phyloP scores from a whole-genome alignment of 2,329 filamentous ascomycete species.

The Chaetomium sp. region DNA sequence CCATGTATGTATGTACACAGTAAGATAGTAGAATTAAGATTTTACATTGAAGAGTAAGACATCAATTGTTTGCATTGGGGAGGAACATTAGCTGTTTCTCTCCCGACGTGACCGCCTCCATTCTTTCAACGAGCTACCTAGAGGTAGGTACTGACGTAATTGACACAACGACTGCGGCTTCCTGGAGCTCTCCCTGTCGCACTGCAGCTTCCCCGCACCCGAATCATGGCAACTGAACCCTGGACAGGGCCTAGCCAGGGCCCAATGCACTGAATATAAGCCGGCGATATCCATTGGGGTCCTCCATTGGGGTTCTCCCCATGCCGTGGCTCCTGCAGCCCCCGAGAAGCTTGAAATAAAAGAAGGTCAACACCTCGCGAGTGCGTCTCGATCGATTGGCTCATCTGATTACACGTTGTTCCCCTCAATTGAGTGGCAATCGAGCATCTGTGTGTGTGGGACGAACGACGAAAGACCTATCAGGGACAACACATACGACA shows the following conservation, averaged over 20 bases:
- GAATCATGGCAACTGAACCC: constrained; percentile 17
- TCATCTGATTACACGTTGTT: constrained; percentile 6
- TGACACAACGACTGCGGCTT: background rate
- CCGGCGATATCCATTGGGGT: constrained; percentile 33
- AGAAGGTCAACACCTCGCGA: constrained; percentile 12
- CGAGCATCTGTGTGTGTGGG: constrained; percentile 2
- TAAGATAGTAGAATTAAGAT: no score
- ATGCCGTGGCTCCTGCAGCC: background rate
- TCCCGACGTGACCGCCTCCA: background rate
- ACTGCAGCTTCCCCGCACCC: constrained; percentile 28
- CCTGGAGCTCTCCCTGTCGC: constrained; percentile 6
- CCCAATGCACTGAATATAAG: constrained; percentile 31
- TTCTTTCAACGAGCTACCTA: no score
- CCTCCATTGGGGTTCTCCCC: constrained; percentile 20
- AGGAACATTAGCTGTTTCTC: background rate
- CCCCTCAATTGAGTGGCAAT: constrained; percentile 6
- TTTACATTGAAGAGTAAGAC: no score
- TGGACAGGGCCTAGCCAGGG: constrained; percentile 12
- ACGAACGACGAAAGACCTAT: background rate
- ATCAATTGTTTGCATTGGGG: background rate
- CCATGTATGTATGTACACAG: no score
- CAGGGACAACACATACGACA: background rate
- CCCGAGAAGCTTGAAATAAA: background rate
- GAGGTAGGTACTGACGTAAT: constrained; percentile 25
- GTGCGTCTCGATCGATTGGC: constrained; percentile 7